phyloP scores from a whole-genome alignment of 2,329 filamentous ascomycete species.

The Lasiodiplodia gonubiensis region DNA sequence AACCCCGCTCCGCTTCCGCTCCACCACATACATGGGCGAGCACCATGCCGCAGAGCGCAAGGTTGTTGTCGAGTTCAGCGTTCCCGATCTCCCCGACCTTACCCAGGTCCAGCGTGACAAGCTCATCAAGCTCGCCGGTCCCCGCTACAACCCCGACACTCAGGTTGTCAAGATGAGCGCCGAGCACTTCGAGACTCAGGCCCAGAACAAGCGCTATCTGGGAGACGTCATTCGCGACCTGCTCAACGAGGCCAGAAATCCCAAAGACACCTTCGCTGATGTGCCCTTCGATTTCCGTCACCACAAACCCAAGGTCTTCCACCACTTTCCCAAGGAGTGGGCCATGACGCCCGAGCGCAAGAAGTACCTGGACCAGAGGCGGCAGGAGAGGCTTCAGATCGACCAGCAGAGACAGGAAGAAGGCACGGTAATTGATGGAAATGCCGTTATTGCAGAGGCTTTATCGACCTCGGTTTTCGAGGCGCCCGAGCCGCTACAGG shows the following conservation, averaged over 20 bases:
- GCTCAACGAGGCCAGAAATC: slow-evolving; percentile 74
- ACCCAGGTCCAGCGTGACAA: slow-evolving; percentile 73
- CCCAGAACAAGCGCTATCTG: slow-evolving; percentile 96
- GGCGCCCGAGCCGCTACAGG: background rate
- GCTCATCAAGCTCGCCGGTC: slow-evolving; percentile 83
- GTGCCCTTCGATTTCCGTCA: slow-evolving; percentile 89
- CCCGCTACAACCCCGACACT: slow-evolving; percentile 84
- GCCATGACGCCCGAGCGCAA: slow-evolving; percentile 73
- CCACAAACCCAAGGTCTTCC: slow-evolving; percentile 70
- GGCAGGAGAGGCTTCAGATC: slow-evolving; percentile 57
- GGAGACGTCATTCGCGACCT: slow-evolving; percentile 77
- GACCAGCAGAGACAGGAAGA: slow-evolving; percentile 62
- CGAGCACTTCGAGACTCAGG: slow-evolving; percentile 85
- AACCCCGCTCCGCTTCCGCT: slow-evolving; percentile 87
- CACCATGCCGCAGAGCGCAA: slow-evolving; percentile 89
- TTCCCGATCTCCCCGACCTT: slow-evolving; percentile 71
- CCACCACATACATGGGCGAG: slow-evolving; percentile 96
- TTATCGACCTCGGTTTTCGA: slow-evolving; percentile 3
- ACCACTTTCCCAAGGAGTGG: slow-evolving; percentile 83
- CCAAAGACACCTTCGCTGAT: slow-evolving; percentile 82
- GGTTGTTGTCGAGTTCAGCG: slow-evolving; percentile 89
- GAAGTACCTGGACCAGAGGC: slow-evolving; percentile 66
- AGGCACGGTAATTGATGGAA: slow-evolving; percentile 63
- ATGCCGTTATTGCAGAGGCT: slow-evolving; percentile 43
- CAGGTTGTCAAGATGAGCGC: slow-evolving; percentile 87